Base-by-base conservation (phyloP, 2,329 filamentous ascomycete genomes). In the Tolypocladium ovalisporum region DNA sequence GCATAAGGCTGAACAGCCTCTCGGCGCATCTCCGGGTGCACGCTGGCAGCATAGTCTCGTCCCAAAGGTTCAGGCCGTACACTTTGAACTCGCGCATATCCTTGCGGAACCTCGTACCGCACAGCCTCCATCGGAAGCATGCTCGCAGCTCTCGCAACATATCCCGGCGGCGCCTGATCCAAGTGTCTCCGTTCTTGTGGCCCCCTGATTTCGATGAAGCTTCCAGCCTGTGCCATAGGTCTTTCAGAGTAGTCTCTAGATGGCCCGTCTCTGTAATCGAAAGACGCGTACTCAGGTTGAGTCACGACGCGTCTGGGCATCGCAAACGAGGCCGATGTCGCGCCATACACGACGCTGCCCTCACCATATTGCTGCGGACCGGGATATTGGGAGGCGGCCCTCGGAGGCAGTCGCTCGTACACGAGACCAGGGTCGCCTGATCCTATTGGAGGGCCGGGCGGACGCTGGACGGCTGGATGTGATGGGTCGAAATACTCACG, bases 401-500 rank as follows among this genome's bases (percentile, higher is more conserved):
- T 79, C 27, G 76, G 74, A 1, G 79, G 75, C 15, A 78, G 71
- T 62, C 86, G 81, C 65, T 93, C 89, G 63, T 91, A 90, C 49
- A 86, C 71, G 55, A 84, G 67, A 57, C 85, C 81, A 29, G 77
- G 73, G 35, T 85, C 82, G 19, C 76, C 70, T 27, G 69, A 67
- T 39, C 69, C 67, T 32, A 66, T 60, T 19, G 79, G 74, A 44
- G 81, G 77, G 5, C 79, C 80, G 19, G 80, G 75, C 9, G 83
- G 84, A 54, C 81, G 80, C 52, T 80, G 73, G 24, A 77, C 66
- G 22, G 76, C 63, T 29, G 70, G 63, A 53, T 75, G 76, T 12
- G 73, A 64, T 32, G 83, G 81, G 63, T 86, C 82, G 59, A 80
- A 70, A 73, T 92, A 97, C 68, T 90, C 85, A 68, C 89, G 89